Percentiles rank a stretch among this genome's conserved stretches.
Conservation (phyloP, 495 filamentous ascomycete species). For the Aspergillus carlsbadensis region DNA sequence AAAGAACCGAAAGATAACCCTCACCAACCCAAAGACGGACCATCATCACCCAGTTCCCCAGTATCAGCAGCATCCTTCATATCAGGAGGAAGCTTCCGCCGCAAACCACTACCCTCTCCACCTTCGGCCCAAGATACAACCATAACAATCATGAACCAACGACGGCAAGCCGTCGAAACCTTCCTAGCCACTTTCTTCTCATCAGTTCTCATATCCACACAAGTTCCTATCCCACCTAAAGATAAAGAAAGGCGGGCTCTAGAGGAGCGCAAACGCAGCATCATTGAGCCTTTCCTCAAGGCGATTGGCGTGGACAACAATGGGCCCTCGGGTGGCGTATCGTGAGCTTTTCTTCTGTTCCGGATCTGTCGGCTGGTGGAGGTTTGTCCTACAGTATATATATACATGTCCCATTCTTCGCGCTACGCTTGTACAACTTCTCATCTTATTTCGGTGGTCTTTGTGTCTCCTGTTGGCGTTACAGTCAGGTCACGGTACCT, state of each 20-base stretch:
- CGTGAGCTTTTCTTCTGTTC: background rate
- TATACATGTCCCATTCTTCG: background rate
- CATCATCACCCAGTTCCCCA: constrained; percentile 11
- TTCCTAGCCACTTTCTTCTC: constrained; percentile 35
- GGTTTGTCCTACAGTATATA: background rate
- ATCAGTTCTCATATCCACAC: constrained; percentile 34
- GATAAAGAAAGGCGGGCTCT: constrained; percentile 43
- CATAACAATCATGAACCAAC: constrained; percentile 17
- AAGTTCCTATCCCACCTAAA: constrained; percentile 31
- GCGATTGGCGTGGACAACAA: constrained; percentile 40
- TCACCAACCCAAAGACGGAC: constrained; percentile 4
- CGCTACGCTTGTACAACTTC: too few relatives aligned
- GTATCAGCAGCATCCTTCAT: constrained; percentile 34
- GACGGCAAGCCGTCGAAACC: constrained; percentile 38
- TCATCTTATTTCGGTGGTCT: too few relatives aligned
- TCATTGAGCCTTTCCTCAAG: constrained; percentile 48
- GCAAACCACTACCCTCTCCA: constrained; percentile 23
- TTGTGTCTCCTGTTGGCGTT: too few relatives aligned
- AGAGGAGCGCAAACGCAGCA: constrained; percentile 39
- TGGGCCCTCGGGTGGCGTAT: constrained; percentile 36
- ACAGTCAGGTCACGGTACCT: too few relatives aligned
- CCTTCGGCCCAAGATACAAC: constrained; percentile 8
- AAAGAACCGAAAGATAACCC: constrained; percentile 5
- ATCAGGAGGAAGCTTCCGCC: constrained; percentile 34
- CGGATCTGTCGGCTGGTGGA: background rate